phyloP scores from a whole-genome alignment of 495 filamentous ascomycete species.

The Xeromyces bisporus region DNA sequence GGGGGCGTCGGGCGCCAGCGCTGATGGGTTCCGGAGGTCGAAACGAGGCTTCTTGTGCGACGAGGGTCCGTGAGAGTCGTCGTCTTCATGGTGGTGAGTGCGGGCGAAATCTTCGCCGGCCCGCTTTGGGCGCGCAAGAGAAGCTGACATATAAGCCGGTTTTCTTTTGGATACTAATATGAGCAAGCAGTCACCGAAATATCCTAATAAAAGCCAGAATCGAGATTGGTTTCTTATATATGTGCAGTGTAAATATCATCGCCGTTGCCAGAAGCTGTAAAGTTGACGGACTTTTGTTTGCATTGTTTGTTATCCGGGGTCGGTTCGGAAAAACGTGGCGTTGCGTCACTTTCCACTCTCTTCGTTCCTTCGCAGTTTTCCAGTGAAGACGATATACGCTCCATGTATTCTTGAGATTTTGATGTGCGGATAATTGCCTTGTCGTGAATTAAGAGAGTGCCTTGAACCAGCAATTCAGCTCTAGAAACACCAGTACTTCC shows the following conservation, averaged over 20 bases:
- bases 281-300: too few species aligned
- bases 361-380: not conserved
- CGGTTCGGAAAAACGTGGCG: slow-evolving; percentile 31
- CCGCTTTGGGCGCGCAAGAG: slow-evolving; percentile 61
- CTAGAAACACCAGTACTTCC: too few species aligned
- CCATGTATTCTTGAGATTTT: too few species aligned
- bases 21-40: slow-evolving; percentile 85
- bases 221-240: not conserved
- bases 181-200: too few species aligned
- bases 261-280: too few species aligned
- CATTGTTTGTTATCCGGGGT: slow-evolving; percentile 19
- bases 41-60: slow-evolving; percentile 76
- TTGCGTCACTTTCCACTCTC: slow-evolving; percentile 22
- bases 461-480: too few species aligned
- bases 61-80: slow-evolving; percentile 28
- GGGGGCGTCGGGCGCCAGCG: slow-evolving; percentile 58
- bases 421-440: too few species aligned
- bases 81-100: slow-evolving; percentile 43
- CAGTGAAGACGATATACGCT: too few species aligned
- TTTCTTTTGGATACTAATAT: too few species aligned
- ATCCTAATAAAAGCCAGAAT: not conserved
- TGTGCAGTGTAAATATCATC: slow-evolving; percentile 5
- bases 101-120: slow-evolving; percentile 64
- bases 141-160: slow-evolving; percentile 59
- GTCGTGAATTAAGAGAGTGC: too few species aligned